Evolutionary conservation across 805 yeast genomes (phyloP), one percentile per base, ranked within the genome.

Genomic region (Candida fluviatilis): DNA sequence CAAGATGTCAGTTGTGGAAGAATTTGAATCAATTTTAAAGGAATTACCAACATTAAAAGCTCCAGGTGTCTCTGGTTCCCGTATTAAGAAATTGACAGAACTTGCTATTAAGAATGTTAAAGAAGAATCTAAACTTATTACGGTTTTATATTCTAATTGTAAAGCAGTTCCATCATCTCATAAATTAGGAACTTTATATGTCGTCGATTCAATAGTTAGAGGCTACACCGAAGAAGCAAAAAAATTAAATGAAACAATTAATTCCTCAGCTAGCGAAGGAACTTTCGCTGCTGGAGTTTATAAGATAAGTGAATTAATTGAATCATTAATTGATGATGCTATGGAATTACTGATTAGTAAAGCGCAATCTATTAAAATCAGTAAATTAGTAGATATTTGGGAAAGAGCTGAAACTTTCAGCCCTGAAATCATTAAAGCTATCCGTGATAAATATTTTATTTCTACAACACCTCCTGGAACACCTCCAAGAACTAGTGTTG

Each of bases 31-130:
- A 34, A 65, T 68, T 23, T 60, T 75, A 41, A 69, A 67, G 46
- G 80, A 76, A 53, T 57, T 77, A 38, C 67, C 75, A 19, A 69
- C 75, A 4, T 64, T 84, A 51, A 83, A 82, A 62, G 78, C 96
- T 12, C 91, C 91, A 11, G 98, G 99, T 43, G 93, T 91, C 37
- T 89, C 97, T 19, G 98, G 98, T 31, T 80, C 95, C 39, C 88
- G 96, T 67, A 93, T 91, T 62, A 86, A 86, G 60, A 81, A 81
- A 54, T 69, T 90, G 56, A 85, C 91, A 33, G 84, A 85, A 40
- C 59, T 85, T 45, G 95, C 96, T 40, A 70, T 82, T 43, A 75
- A 75, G 48, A 77, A 88, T 59, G 83, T 84, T 40, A 52, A 66
- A 55, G 60, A 64, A 23, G 82, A 78, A 54, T 69, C 82, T 18